Percentiles rank a stretch among this genome's conserved stretches.
Conservation (phyloP, 1,284 basidiomycete genomes). For the Tilletia horrida region DNA sequence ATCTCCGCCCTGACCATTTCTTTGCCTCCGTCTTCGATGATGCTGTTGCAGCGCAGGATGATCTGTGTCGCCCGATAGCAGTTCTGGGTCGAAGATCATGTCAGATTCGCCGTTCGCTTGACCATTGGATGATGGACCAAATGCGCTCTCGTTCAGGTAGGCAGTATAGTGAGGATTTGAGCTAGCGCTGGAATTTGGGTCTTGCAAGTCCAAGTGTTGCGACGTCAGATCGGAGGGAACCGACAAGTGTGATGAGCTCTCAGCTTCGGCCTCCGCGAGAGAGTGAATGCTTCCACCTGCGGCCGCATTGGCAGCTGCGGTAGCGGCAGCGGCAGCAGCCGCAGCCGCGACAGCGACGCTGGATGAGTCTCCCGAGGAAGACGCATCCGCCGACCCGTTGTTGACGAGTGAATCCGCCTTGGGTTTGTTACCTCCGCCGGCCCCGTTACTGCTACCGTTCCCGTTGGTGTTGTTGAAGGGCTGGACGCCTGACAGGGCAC, state of each 20-base stretch:
- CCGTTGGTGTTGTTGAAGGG: not conserved
- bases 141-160: constrained; percentile 11
- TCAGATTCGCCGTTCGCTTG: not conserved
- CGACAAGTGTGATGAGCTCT: too few relatives aligned
- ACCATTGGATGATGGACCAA: not conserved
- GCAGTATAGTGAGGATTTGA: not conserved
- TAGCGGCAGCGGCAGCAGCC: too few relatives aligned
- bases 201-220: too few relatives aligned
- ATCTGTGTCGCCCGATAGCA: too few relatives aligned
- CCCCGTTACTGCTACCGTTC: not conserved
- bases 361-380: too few relatives aligned
- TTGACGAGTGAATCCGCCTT: constrained; percentile 22
- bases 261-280: too few relatives aligned
- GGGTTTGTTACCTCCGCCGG: constrained; percentile 17
- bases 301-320: too few relatives aligned
- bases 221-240: too few relatives aligned
- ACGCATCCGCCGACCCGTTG: not conserved
- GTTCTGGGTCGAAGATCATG: not conserved
- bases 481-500: not conserved
- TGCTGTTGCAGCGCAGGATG: not conserved
- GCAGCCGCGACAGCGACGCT: too few relatives aligned
- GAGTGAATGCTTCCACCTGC: too few relatives aligned
- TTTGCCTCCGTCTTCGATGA: not conserved
- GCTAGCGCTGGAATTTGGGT: not conserved
- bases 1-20: not conserved